These are phyloP conservation scores for Paraphoma chrysanthemicola DNA, from an alignment of 2,329 filamentous ascomycete species.

Conservation along the genomic window DNA sequence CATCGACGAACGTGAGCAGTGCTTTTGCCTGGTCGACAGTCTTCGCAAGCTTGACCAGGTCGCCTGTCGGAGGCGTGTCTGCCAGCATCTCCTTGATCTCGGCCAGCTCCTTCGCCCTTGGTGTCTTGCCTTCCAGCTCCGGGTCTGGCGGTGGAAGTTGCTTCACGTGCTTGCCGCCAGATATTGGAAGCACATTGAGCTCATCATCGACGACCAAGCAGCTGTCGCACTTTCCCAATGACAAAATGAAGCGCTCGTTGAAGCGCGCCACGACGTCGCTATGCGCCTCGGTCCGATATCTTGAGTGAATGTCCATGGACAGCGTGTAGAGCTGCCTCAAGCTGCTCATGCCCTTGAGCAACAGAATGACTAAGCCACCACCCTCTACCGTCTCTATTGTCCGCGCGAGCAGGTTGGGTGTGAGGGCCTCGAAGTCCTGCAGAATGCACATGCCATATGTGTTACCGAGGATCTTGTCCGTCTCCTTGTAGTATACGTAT, in stretches of 20 bases:
- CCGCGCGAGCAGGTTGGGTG: slow-evolving; percentile 92
- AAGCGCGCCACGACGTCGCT: slow-evolving; percentile 94
- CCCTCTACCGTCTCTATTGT: slow-evolving; percentile 98
- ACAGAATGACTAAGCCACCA: slow-evolving; percentile 85
- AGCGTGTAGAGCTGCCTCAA: slow-evolving; percentile 96
- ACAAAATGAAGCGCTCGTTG: slow-evolving; percentile 96
- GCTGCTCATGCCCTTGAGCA: slow-evolving; percentile 96
- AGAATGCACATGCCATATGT: slow-evolving; percentile 98
- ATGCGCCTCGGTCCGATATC: slow-evolving; percentile 96
- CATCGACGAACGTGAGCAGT: slow-evolving; percentile 94
- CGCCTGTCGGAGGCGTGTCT: slow-evolving; percentile 85
- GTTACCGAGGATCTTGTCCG: slow-evolving; percentile 96
- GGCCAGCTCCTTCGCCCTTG: slow-evolving; percentile 77
- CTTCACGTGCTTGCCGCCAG: slow-evolving; percentile 88
- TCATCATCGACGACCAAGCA: slow-evolving; percentile 98
- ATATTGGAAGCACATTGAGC: slow-evolving; percentile 95
- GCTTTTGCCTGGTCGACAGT: slow-evolving; percentile 97
- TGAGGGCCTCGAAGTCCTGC: slow-evolving; percentile 97
- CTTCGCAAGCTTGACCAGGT: slow-evolving; percentile 81
- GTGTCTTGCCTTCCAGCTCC: slow-evolving; percentile 74
- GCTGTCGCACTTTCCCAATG: slow-evolving; percentile 90
- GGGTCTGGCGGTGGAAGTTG: slow-evolving; percentile 77
- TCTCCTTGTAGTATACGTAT: slow-evolving; percentile 99
- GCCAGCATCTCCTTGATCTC: slow-evolving; percentile 85
- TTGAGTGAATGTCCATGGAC: slow-evolving; percentile 96